These are phyloP conservation scores for Pseudozyma thailandica DNA, from an alignment of 1,284 basidiomycete genomes.

Conservation along the genomic window DNA sequence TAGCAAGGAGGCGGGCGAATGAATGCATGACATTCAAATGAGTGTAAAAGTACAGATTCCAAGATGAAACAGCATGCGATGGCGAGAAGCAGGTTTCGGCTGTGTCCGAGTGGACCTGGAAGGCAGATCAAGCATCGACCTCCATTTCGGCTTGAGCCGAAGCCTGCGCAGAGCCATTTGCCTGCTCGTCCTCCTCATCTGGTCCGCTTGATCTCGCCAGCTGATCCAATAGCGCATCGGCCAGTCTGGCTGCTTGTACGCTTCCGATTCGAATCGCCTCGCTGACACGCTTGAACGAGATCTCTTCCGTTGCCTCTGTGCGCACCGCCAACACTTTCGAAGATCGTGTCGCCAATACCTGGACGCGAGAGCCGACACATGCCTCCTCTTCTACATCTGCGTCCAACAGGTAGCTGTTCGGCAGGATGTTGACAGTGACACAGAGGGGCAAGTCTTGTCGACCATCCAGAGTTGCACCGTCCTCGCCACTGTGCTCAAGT, in stretches of 20 bases:
- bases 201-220: constrained; percentile 12
- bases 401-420: constrained; percentile 54
- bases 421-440: constrained; percentile 57
- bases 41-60: too few species aligned
- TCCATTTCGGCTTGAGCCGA: constrained; percentile 26
- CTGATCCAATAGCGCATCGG: constrained; percentile 32
- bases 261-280: constrained; percentile 41
- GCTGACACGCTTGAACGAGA: constrained; percentile 40
- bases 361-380: constrained; percentile 43
- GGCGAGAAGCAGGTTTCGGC: too few species aligned
- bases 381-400: constrained; percentile 58
- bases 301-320: constrained; percentile 38
- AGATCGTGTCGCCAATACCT: constrained; percentile 49
- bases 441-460: constrained; percentile 58
- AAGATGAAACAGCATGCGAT: too few species aligned
- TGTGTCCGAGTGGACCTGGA: neutral
- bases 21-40: too few species aligned
- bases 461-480: constrained; percentile 45
- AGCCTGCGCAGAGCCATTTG: neutral
- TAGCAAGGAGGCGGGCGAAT: too few species aligned
- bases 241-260: constrained; percentile 40
- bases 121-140: constrained; percentile 12
- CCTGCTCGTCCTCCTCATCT: constrained; percentile 16
- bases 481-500: constrained; percentile 53
- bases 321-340: constrained; percentile 45